Evolutionary conservation across 345 rosid species (phyloP), one percentile per base, ranked within the genome.

Genomic region (Hevea brasiliensis): DNA sequence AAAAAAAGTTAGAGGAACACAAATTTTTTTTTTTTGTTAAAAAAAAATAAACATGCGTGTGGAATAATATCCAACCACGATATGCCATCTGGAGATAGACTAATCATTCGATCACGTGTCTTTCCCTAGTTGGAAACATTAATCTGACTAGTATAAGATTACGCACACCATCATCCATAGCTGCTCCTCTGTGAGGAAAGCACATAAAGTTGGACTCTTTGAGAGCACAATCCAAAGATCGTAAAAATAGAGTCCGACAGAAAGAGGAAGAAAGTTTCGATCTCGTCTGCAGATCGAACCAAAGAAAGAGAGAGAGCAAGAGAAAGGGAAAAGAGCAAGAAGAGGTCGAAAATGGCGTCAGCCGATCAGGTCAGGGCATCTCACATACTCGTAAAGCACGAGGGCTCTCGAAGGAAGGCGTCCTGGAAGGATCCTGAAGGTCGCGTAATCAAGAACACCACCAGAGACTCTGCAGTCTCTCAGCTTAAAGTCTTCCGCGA

Each of bases 341-440:
- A 74, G 70, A 64, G 71, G 24, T 10, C 67, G 14, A 73, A 59
- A 64, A 78, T 73, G 81, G 70, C 74, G 21, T 79, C 82, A 9
- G 42, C 45, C 3, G 48, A 77, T 65, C 83, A 81, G 77, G 97
- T 95, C 1, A 86, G 87, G 77, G 99, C 98, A 0, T 92, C 99
- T 35, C 98, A 92, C 79, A 91, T 92, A 72, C 87, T 95, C 53
- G 87, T 95, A 44, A 95, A 95, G 89, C 99, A 95, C 73, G 86
- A 95, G 64, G 97, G 98, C 8, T 95, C 99, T 54, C 87, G 98
- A 0, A 81, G 98, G 78, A 90, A 90, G 83, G 96, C 97, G 0
- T 95, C 98, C 1, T 92, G 99, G 99, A 92, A 95, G 73, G 99
- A 95, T 79, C 98, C 99, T 0, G 97, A 95, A 78, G 99, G 99